Base-by-base conservation (phyloP, 2,329 filamentous ascomycete genomes). In the Dissoconium aciculare region DNA sequence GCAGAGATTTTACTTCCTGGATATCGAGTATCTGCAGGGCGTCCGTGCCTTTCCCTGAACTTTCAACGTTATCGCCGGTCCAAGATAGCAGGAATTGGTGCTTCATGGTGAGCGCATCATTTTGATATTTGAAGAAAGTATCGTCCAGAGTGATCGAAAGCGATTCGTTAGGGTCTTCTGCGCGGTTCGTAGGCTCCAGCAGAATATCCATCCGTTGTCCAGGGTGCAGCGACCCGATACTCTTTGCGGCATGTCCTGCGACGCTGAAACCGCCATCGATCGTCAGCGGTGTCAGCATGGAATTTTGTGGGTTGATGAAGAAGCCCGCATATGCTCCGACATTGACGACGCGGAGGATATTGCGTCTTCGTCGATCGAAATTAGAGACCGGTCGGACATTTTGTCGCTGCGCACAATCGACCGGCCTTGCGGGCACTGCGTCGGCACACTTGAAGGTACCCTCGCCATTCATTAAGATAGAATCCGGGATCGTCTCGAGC, bases 401-500 rank as follows among this genome's bases (percentile, higher is more conserved):
- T n/a, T 39, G 26, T 8, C 32, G 31, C 11, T 45, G 41, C 3
- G 48, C 34, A 37, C 63, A 67, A 33, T 67, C 53, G 3, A 66
- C 40, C 3, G 61, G 62, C 4, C 55, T 46, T 11, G 58, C 58
- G 30, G 58, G 56, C 1, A 61, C 53, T 11, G 59, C 59, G 54
- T 56, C 58, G 1, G 54, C 54, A 39, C 63, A 67, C 13, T 58
- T 44, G 32, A 63, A 67, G 5, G 39, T 36, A 2, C 64, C 64
- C 4, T 41, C 42, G 12, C 62, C 63, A 37, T 67, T 66, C 15
- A 67, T 42, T 1, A 67, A 38, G 2, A 67, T 36, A 0, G 60
- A 64, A 31, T 64, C 60, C 2, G 64, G 63, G 5, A 60, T 57
- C 3, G 63, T 63, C 59, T 65, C 32, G 12, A 21, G 58, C 3